phyloP scores from a whole-genome alignment of 192 early-diverging fungal species.

The Allomyces arbusculus region DNA sequence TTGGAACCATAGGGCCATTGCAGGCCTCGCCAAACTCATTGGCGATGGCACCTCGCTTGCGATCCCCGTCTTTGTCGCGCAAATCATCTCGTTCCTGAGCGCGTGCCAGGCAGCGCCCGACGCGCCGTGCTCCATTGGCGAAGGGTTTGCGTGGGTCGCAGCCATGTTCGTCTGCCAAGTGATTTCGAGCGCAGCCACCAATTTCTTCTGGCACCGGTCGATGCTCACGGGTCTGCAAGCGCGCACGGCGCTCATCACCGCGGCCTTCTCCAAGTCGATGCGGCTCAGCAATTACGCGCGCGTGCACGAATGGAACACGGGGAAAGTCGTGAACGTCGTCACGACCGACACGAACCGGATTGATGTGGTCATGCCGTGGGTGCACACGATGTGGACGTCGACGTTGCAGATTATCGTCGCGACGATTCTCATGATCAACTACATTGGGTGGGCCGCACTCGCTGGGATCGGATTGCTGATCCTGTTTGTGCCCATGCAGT shows the following conservation, averaged over 20 bases:
- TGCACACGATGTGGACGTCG: conserved; percentile 1
- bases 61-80: neutral
- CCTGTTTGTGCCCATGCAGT: neutral
- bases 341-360: neutral
- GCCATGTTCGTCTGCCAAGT: neutral
- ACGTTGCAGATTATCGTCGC: neutral
- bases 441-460: neutral
- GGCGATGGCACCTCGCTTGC: neutral
- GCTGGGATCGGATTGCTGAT: neutral
- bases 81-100: neutral
- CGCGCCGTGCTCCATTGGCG: neutral
- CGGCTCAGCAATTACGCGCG: neutral
- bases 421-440: neutral
- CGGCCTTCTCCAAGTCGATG: neutral
- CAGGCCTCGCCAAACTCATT: neutral
- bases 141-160: neutral
- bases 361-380: neutral
- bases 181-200: neutral
- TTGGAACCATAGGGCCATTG: neutral
- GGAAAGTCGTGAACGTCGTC: conserved; percentile 1
- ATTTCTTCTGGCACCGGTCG: neutral
- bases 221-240: neutral
- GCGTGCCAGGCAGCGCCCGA: neutral
- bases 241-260: neutral
- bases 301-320: neutral